phyloP scores from a whole-genome alignment of 2,329 filamentous ascomycete genomes.

The Aspergillus thermomutatus region DNA sequence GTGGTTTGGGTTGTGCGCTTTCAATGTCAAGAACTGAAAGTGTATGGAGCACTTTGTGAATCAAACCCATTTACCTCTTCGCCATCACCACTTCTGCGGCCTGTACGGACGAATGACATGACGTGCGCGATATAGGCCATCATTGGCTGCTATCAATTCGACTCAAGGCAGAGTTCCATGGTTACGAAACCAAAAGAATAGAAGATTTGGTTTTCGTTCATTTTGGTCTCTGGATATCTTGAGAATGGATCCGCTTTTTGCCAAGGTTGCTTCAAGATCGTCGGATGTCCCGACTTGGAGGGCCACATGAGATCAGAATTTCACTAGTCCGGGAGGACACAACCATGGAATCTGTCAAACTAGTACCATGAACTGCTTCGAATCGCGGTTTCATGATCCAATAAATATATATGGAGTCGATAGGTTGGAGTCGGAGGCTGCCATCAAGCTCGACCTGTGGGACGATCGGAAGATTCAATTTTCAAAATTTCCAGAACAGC shows the following conservation, averaged over 20 bases:
- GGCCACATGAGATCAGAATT: neutral
- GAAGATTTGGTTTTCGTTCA: neutral
- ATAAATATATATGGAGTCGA: neutral
- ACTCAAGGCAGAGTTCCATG: neutral
- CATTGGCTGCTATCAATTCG: neutral
- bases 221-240: neutral
- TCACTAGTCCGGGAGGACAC: neutral
- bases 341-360: neutral
- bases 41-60: neutral
- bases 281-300: neutral
- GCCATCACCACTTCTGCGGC: neutral
- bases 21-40: neutral
- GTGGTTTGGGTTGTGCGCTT: neutral
- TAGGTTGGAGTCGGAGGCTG: neutral
- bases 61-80: no score
- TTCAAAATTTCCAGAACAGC: neutral
- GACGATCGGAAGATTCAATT: neutral
- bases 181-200: neutral
- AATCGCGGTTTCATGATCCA: neutral
- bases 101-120: neutral
- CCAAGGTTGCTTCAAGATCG: neutral
- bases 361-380: neutral
- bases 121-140: neutral
- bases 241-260: neutral
- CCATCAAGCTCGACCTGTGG: neutral